phyloP scores from a whole-genome alignment of 2,329 filamentous ascomycete genomes.

The Colletotrichum sp. region DNA sequence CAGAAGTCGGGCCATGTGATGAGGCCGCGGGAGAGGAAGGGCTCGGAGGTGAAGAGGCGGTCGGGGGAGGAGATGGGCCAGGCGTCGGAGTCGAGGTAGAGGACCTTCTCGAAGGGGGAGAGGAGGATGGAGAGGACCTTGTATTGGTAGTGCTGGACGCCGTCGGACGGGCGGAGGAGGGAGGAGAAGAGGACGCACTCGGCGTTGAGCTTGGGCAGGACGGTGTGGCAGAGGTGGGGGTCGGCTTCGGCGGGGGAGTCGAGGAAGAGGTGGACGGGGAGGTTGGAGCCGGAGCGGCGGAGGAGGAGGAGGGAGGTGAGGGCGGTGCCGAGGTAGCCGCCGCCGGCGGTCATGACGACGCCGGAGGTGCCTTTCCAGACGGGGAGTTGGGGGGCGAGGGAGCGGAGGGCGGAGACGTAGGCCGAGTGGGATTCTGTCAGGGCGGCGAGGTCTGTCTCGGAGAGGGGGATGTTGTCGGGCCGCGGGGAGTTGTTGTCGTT shows the following conservation, averaged over 20 bases:
- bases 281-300: conserved; percentile 50
- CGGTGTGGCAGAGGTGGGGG: conserved; percentile 31
- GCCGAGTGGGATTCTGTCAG: conserved; percentile 6
- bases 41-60: conserved; percentile 52
- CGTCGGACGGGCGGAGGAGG: conserved; percentile 24
- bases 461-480: conserved; percentile 1
- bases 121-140: conserved; percentile 63
- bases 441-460: background rate
- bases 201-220: conserved; percentile 31
- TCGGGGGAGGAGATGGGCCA: conserved; percentile 48
- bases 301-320: conserved; percentile 56
- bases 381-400: conserved; percentile 36
- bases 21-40: conserved; percentile 56
- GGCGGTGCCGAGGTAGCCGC: conserved; percentile 52
- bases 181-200: conserved; percentile 36
- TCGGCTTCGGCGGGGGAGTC: conserved; percentile 34
- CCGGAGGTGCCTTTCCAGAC: conserved; percentile 39
- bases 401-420: conserved; percentile 37
- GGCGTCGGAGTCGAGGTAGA: conserved; percentile 64
- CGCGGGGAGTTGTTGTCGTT: conserved; percentile 8
- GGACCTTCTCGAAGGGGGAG: conserved; percentile 62
- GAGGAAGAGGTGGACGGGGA: conserved; percentile 49
- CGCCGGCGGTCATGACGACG: conserved; percentile 55
- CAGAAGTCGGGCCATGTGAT: conserved; percentile 64
- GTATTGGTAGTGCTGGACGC: conserved; percentile 53